Evolutionary conservation across 1,139 yeast genomes (phyloP), one percentile per base, ranked within the genome.

Genomic region (Suhomyces ambrosiae): DNA sequence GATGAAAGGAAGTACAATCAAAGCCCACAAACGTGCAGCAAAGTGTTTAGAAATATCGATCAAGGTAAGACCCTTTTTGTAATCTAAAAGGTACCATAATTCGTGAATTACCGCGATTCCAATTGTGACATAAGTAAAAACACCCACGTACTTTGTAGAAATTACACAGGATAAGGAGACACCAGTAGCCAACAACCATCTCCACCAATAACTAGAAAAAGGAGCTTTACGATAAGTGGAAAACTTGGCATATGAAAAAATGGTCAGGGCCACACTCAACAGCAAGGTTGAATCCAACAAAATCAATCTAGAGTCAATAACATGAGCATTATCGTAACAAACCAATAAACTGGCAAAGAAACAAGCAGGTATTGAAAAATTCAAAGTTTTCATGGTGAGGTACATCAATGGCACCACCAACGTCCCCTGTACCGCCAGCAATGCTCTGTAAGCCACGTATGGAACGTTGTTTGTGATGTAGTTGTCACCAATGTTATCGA

Each of bases 141-240:
- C 84, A 58, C 99, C 99, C 23, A 92, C 96, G 58, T 92, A 94
- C 61, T 92, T 92, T 38, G 97, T 90, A 30, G 95, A 82, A 44
- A 92, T 90, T 27, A 89, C 97, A 59, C 90, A 83, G 0, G 97
- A 86, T 45, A 92, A 74, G 1, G 94, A 75, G 6, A 88, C 68
- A 22, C 99, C 99, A 7, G 97, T 89, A 27, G 79, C 62, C 27
- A 74, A 60, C 29, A 92, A 73, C 98, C 98, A 94, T 30, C 65
- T 63, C 85, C 95, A 92, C 98, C 99, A 92, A 32, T 67, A 51
- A 30, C 48, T 49, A 13, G 86, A 56, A 56, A 87, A 90, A 6
- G 97, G 86, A 13, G 56, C 52, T 35, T 64, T 66, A 53, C 96
- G 82, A 52, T 72, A 77, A 48, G 87, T 86, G 52, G 85, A 79